phyloP scores from a whole-genome alignment of 306 rosid species.

The Prunus dulcis region DNA sequence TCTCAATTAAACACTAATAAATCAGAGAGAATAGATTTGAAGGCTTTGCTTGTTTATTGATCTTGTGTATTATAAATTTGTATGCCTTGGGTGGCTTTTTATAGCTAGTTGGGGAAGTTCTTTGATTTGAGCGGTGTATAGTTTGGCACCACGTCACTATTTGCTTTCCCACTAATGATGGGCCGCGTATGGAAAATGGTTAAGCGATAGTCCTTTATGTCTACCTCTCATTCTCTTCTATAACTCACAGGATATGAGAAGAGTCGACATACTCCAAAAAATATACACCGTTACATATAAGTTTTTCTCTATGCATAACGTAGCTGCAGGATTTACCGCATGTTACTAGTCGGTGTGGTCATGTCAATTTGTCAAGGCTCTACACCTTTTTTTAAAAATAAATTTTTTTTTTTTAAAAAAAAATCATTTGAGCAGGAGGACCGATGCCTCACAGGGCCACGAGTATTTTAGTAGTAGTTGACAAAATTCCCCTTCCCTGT shows the following conservation, averaged over 20 bases:
- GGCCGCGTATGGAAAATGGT: conserved; percentile 25
- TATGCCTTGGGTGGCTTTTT: background rate
- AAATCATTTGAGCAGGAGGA: background rate
- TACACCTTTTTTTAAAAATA: too few species aligned
- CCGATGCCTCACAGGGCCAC: background rate
- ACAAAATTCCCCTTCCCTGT: background rate
- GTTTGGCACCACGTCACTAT: conserved; percentile 20
- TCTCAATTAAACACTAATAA: too few species aligned
- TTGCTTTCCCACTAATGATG: background rate
- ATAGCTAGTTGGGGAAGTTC: background rate
- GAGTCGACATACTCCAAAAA: background rate
- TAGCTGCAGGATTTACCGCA: too few species aligned
- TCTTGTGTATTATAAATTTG: background rate
- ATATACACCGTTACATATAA: background rate
- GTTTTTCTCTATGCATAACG: background rate
- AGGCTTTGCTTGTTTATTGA: background rate
- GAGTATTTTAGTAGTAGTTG: background rate
- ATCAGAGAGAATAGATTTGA: too few species aligned
- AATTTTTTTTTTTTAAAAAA: too few species aligned
- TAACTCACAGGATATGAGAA: background rate
- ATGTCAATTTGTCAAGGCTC: too few species aligned
- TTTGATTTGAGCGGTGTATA: conserved; percentile 28
- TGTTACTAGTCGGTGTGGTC: too few species aligned
- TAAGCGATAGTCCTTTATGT: too few species aligned
- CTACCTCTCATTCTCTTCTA: too few species aligned